Conservation (phyloP, 371 early-diverging fungal genomes). For the Actinomortierella wolfii region DNA sequence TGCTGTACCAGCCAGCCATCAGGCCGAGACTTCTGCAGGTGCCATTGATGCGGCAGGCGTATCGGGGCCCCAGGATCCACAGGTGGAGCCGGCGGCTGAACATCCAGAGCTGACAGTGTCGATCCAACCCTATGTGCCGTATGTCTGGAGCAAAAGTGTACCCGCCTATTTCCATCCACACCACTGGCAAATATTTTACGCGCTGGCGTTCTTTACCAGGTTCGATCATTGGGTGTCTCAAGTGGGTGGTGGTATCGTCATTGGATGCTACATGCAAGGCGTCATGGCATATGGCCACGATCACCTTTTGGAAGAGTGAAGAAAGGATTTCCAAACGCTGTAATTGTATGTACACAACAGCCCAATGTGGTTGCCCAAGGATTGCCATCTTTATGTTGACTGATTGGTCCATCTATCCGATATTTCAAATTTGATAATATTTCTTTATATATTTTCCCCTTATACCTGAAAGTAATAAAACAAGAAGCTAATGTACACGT, state of each 20-base stretch:
- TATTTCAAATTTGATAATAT: no score
- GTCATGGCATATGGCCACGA: slow-evolving; percentile 48
- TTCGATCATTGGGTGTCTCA: slow-evolving; percentile 75
- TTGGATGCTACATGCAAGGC: slow-evolving; percentile 83
- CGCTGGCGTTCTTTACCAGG: slow-evolving; percentile 82
- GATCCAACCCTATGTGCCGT: slow-evolving; percentile 10
- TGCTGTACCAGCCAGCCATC: no score
- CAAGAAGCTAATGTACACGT: no score
- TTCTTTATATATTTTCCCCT: no score
- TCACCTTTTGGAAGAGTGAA: slow-evolving; percentile 29
- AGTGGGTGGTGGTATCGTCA: slow-evolving; percentile 73
- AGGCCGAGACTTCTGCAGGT: no score
- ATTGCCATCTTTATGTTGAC: no score
- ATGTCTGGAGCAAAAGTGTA: slow-evolving; percentile 23
- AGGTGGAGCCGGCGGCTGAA: slow-evolving; percentile 8
- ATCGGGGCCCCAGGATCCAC: slow-evolving; percentile 1
- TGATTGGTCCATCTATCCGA: no score
- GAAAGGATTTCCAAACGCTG: no score
- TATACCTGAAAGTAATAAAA: no score
- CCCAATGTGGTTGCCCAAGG: no score
- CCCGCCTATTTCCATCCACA: slow-evolving; percentile 67
- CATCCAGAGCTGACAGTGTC: slow-evolving; percentile 8
- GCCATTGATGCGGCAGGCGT: slow-evolving; percentile 1
- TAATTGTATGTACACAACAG: no score
- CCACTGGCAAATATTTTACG: slow-evolving; percentile 90